A percentile compares a stretch with the other conserved stretches of the same genome.
Evolutionary conservation across 129 eudicot species (phyloP).

Genomic region (Smallanthus sonchifolius): DNA sequence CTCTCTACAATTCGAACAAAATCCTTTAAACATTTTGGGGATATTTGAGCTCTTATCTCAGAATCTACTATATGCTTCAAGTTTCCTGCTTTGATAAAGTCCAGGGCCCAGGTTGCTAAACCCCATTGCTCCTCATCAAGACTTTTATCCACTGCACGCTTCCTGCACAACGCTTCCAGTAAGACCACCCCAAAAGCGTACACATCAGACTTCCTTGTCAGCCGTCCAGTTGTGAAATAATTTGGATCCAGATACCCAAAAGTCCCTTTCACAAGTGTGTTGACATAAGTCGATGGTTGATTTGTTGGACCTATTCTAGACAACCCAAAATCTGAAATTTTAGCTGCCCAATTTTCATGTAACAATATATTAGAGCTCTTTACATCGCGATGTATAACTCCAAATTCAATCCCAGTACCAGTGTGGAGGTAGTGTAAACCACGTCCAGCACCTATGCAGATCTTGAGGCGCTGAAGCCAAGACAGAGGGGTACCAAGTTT

Average conservation of each 20-base stretch:
- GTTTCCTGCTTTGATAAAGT: not conserved
- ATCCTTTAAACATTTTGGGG: not conserved
- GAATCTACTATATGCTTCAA: not conserved
- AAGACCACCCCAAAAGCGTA: not conserved
- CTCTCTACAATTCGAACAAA: not conserved
- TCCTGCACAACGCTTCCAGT: not conserved
- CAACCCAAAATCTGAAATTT: no score
- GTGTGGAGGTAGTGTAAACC: not conserved
- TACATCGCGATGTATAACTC: not conserved
- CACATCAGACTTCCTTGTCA: not conserved
- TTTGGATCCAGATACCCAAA: not conserved
- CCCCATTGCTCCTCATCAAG: not conserved
- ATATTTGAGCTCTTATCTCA: not conserved
- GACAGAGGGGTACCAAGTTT: not conserved
- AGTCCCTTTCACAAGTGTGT: not conserved
- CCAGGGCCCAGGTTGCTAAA: not conserved
- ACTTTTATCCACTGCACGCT: not conserved
- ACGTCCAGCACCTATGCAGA: not conserved
- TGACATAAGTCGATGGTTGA: not conserved
- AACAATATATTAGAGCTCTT: not conserved
- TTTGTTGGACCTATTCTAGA: not conserved
- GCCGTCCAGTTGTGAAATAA: not conserved
- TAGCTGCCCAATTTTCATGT: not conserved
- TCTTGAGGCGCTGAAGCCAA: not conserved
- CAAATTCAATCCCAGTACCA: not conserved